Evolutionary conservation across 495 filamentous ascomycete genomes (phyloP).

Genomic region (Articulospora tetracladia): DNA sequence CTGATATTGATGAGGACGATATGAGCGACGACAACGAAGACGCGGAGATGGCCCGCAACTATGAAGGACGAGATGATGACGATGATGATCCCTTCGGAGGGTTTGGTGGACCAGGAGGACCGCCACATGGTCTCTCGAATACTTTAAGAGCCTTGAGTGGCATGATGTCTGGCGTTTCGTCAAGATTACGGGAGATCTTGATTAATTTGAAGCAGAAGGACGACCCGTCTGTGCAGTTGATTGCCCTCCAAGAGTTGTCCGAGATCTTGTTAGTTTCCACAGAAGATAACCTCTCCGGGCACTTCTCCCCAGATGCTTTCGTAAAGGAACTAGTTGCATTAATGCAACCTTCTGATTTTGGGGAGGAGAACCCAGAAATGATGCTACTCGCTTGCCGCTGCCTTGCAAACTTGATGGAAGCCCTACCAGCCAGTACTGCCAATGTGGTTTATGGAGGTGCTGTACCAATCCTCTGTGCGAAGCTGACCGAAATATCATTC

Average conservation of each 20-base stretch:
- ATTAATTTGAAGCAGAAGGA: conserved; percentile 81
- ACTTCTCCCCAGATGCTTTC: conserved; percentile 91
- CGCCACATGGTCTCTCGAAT: conserved; percentile 65
- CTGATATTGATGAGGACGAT: conserved; percentile 46
- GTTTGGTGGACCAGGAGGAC: conserved; percentile 62
- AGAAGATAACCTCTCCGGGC: conserved; percentile 92
- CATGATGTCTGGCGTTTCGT: conserved; percentile 81
- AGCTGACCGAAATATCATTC: conserved; percentile 89
- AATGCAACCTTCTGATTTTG: conserved; percentile 85
- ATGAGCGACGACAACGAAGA: conserved; percentile 44
- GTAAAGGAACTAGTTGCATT: conserved; percentile 90
- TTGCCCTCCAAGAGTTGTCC: conserved; percentile 90
- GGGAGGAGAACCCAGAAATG: conserved; percentile 92
- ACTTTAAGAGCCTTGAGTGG: conserved; percentile 84
- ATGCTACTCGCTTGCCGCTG: conserved; percentile 97
- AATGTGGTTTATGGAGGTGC: conserved; percentile 96
- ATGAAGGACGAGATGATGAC: conserved; percentile 46
- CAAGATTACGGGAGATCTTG: conserved; percentile 78
- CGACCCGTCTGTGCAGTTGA: conserved; percentile 82
- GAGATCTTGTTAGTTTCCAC: conserved; percentile 92
- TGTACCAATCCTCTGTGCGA: conserved; percentile 89
- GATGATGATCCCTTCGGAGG: conserved; percentile 80
- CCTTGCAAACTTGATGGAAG: conserved; percentile 97
- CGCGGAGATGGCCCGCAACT: conserved; percentile 41
- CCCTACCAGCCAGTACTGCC: conserved; percentile 83